A percentile compares a stretch with the other conserved stretches of the same genome.
These are phyloP conservation scores for Ophiostoma australiae DNA, from an alignment of 2,329 filamentous ascomycete species.

Conservation along the genomic window DNA sequence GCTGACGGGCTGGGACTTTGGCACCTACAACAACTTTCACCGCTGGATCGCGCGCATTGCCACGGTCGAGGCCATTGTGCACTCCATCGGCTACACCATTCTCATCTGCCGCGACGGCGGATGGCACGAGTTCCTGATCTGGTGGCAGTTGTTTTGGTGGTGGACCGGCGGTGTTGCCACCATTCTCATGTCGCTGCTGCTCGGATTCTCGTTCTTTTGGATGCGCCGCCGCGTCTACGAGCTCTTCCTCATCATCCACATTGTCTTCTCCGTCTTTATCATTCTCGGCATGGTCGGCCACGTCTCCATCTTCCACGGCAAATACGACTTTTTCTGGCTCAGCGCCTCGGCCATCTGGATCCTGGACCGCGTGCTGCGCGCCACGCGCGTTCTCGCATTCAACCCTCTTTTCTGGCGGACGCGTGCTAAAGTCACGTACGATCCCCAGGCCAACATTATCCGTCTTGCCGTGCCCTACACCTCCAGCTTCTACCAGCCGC, in stretches of 20 bases:
- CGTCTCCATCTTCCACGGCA: conserved; percentile 22
- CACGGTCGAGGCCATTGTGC: conserved; percentile 56
- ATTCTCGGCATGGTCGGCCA: conserved; percentile 36
- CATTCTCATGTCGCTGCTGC: conserved; percentile 42
- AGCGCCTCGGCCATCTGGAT: conserved; percentile 26
- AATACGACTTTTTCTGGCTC: conserved; percentile 26
- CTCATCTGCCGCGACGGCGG: conserved; percentile 39
- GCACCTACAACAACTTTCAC: conserved; percentile 63
- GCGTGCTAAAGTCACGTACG: conserved; percentile 18
- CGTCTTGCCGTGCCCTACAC: conserved; percentile 22
- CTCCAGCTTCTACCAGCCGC: conserved; percentile 27
- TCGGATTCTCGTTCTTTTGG: conserved; percentile 47
- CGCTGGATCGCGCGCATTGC: conserved; percentile 60
- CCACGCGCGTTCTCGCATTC: conserved; percentile 17
- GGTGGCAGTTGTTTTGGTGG: conserved; percentile 18
- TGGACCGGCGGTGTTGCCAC: conserved; percentile 34
- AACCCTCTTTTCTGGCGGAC: conserved; percentile 21
- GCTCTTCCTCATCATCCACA: conserved; percentile 42
- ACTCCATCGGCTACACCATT: conserved; percentile 49
- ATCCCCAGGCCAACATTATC: conserved; percentile 25
- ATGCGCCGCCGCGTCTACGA: conserved; percentile 51
- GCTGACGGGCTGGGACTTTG: conserved; percentile 64
- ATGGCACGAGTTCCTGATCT: background rate
- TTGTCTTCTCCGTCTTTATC: conserved; percentile 39
- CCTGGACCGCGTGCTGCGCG: conserved; percentile 33